phyloP scores from a whole-genome alignment of 495 filamentous ascomycete species.

The Lophium mytilinum region DNA sequence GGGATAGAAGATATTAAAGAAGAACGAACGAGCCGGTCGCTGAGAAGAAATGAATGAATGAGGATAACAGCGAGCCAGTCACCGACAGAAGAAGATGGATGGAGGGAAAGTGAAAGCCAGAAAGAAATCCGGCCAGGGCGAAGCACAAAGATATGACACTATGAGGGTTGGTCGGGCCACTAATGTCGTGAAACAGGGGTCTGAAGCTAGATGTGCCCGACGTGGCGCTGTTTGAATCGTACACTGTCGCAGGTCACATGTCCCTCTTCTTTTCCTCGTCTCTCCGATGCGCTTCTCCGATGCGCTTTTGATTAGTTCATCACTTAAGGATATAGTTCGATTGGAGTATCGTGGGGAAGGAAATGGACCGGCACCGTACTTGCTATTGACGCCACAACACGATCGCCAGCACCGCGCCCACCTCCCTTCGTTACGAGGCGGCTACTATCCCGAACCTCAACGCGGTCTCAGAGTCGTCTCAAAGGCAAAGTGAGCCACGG shows the following conservation, averaged over 20 bases:
- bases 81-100: conserved; percentile 1
- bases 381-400: no score
- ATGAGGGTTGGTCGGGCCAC: background rate
- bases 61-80: background rate
- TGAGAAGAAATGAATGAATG: background rate
- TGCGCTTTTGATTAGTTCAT: background rate
- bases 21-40: background rate
- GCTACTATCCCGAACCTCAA: no score
- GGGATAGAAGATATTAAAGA: background rate
- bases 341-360: background rate
- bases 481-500: no score
- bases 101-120: background rate
- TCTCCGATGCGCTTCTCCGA: background rate
- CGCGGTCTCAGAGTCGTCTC: no score
- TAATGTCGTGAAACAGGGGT: conserved; percentile 2
- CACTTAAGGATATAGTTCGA: background rate
- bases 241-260: background rate
- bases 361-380: background rate
- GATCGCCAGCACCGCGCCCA: no score
- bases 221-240: background rate
- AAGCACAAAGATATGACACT: background rate
- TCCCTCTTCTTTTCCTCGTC: background rate
- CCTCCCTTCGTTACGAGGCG: no score
- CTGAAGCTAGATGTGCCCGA: conserved; percentile 9
- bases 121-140: background rate